These are phyloP conservation scores for Carnegiea gigantea DNA, from an alignment of 179 eudicot genomes.

Conservation along the genomic window DNA sequence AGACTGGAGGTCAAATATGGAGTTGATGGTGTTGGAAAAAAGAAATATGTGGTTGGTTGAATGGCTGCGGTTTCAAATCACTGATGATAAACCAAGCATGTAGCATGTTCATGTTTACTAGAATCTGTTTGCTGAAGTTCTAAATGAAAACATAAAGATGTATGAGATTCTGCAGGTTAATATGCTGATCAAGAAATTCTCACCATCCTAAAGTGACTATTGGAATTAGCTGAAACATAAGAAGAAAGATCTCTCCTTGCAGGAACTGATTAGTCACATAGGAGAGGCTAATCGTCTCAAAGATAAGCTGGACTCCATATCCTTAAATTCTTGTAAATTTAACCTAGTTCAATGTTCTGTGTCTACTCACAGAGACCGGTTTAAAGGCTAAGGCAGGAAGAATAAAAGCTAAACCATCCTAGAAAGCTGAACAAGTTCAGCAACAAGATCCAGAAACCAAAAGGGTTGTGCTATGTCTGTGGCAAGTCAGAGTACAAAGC, in stretches of 20 bases:
- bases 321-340: too few relatives aligned
- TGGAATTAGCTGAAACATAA: not conserved
- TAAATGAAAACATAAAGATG: not conserved
- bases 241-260: not conserved
- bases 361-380: not conserved
- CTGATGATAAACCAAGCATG: not conserved
- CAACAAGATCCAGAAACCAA: too few relatives aligned
- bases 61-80: not conserved
- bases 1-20: not conserved
- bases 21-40: not conserved
- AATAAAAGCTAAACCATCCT: too few relatives aligned
- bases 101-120: not conserved
- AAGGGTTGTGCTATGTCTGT: too few relatives aligned
- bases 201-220: not conserved
- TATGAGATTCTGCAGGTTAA: not conserved
- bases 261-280: not conserved
- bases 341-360: not conserved
- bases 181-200: not conserved
- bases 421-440: too few relatives aligned
- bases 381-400: not conserved
- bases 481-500: too few relatives aligned
- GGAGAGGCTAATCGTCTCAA: not conserved
- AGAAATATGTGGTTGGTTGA: not conserved
- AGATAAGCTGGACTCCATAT: not conserved
- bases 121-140: not conserved